Conservation (phyloP, 306 rosid genomes). For the Rubus idaeus region DNA sequence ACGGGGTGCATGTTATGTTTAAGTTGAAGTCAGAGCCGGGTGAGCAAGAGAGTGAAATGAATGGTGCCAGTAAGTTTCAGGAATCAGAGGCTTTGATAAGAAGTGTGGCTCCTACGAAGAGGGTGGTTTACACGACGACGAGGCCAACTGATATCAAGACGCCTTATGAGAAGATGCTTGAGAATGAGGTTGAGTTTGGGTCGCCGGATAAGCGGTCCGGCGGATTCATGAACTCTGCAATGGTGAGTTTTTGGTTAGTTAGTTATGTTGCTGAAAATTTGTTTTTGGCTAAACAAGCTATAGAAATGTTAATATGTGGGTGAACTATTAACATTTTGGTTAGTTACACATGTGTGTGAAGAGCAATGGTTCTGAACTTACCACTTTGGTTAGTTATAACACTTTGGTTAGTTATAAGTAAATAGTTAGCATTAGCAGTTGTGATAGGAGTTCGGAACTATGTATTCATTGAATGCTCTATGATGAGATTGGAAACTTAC, state of each 20-base stretch:
- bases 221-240: constrained; percentile 80
- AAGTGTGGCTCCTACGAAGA: constrained; percentile 72
- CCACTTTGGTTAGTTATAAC: neutral
- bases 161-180: constrained; percentile 93
- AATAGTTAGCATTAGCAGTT: neutral
- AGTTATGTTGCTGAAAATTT: too few species aligned
- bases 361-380: neutral
- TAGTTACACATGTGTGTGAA: too few species aligned
- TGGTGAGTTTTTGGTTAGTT: constrained; percentile 47
- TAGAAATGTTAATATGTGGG: neutral
- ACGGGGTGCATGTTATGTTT: constrained; percentile 87
- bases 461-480: neutral
- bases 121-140: constrained; percentile 81
- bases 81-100: constrained; percentile 66
- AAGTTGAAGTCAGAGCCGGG: constrained; percentile 68
- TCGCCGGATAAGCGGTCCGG: constrained; percentile 90
- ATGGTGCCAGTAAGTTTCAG: constrained; percentile 46
- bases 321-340: neutral
- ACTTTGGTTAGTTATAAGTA: neutral
- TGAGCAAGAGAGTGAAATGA: constrained; percentile 50
- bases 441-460: neutral
- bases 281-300: neutral
- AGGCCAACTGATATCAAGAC: constrained; percentile 91
- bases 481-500: too few species aligned
- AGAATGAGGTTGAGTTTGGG: constrained; percentile 91